Evolutionary conservation across 208 protist genomes (phyloP).

Genomic region (Leishmania braziliensis): DNA sequence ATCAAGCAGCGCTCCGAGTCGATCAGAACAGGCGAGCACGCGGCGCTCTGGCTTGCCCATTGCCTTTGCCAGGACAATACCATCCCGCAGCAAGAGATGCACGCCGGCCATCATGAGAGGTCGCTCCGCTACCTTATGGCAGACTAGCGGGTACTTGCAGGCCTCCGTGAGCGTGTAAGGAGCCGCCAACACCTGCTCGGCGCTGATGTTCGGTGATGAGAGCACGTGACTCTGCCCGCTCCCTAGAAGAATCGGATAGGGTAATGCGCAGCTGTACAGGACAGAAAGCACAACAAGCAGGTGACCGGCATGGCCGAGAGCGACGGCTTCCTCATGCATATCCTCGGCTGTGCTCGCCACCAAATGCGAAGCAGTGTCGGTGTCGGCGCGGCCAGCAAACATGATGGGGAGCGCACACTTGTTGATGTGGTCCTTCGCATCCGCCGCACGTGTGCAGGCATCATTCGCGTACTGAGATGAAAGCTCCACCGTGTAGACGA

Average conservation of each 20-base stretch:
- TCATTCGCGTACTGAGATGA: constrained; percentile 28
- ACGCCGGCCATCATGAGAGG: constrained; percentile 58
- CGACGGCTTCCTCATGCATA: constrained; percentile 53
- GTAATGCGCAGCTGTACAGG: constrained; percentile 61
- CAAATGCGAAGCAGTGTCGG: constrained; percentile 28
- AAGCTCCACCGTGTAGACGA: constrained; percentile 41
- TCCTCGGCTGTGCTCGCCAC: constrained; percentile 36
- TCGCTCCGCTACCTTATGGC: constrained; percentile 35
- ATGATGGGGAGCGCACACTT: constrained; percentile 26
- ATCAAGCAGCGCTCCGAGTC: constrained; percentile 50
- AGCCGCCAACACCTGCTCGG: constrained; percentile 22
- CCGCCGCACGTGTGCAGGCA: constrained; percentile 11
- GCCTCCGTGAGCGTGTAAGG: constrained; percentile 31
- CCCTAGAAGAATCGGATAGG: constrained; percentile 59
- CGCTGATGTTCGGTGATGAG: constrained; percentile 22
- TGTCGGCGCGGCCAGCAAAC: constrained; percentile 17
- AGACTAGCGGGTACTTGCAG: constrained; percentile 47
- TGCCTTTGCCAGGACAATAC: constrained; percentile 32
- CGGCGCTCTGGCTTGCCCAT: constrained; percentile 50
- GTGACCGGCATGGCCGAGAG: constrained; percentile 59
- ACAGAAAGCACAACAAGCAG: constrained; percentile 50
- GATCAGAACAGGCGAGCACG: constrained; percentile 31
- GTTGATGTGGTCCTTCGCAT: constrained; percentile 43
- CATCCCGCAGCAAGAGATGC: constrained; percentile 42
- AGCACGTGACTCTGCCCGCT: constrained; percentile 46